Evolutionary conservation across 768 basidiomycete genomes (phyloP), one percentile per base, ranked within the genome.

Genomic region (Neoboletus magnificus): DNA sequence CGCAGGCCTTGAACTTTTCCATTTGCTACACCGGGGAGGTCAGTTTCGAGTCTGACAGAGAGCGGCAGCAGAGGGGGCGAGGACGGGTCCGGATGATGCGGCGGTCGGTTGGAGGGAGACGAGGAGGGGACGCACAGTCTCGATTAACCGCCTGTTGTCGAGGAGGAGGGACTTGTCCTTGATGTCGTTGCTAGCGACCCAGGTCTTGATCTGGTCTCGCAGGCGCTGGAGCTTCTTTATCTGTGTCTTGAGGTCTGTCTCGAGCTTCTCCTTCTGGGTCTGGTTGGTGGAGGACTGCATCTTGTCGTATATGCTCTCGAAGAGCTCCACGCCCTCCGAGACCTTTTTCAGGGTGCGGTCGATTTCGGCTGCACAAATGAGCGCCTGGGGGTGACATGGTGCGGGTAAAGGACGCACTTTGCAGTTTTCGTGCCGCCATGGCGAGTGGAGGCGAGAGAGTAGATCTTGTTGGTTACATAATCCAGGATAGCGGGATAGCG

Each of bases 1-100:
- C 97, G 76, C 95, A 94, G 23, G 96, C 96, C 68, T 99, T 99
- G 84, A 99, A 99, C 71, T 93, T 95, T 78, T 99, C 97, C 97
- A 99, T 99, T 98, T 98, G 97, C 97, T 98, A 73, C 54, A 57
- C 55, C 54, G 55, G 43, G 16, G 20, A 35, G 37, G 63, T 49
- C n/a, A 49, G 48, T 10, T 57, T 27, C 10, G 33, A 8, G 39
- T 54, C 20, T 22, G 48, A 42, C 35, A n/a, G 48, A 55, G 27
- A 57, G 56, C 41, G 18, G 62, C 50, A 52, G 47, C 55, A 66
- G 50, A 32, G 36, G 52, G 36, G 42, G 56, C 40, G 29, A 35
- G 29, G 39, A 39, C 43, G 30, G 37, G 29, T 37, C 42, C 60
- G 57, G 42, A 18, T 43, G 23, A 43, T 43, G 42, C 23, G 5